A percentile compares a stretch with the other conserved stretches of the same genome.
Conservation (phyloP, 176 grass and related monocot genomes). For the Bonia amplexicaulis region DNA sequence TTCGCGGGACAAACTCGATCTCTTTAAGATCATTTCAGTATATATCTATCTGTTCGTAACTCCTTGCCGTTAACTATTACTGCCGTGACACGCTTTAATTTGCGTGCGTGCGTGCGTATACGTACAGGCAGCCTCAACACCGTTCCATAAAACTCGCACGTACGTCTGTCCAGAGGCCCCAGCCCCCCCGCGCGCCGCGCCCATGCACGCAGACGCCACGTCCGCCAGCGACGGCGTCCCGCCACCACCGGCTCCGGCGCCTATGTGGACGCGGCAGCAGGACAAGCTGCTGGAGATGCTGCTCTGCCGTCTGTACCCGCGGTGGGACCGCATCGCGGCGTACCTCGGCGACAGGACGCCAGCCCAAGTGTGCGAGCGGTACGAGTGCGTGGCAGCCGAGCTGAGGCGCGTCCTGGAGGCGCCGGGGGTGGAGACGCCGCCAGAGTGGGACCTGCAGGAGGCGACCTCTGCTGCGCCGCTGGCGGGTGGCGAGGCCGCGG, state of each 20-base stretch:
- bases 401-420: not conserved
- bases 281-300: constrained; percentile 41
- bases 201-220: not conserved
- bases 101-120: too few relatives aligned
- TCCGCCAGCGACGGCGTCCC: not conserved
- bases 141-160: not conserved
- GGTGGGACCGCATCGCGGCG: not conserved
- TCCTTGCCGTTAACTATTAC: not conserved
- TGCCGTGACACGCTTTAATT: too few relatives aligned
- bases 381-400: not conserved
- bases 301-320: not conserved
- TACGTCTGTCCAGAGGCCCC: not conserved
- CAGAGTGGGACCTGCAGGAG: not conserved
- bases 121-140: not conserved
- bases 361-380: not conserved
- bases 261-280: constrained; percentile 13
- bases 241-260: not conserved
- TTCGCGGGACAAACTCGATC: too few relatives aligned
- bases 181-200: not conserved
- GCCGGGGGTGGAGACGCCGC: constrained; percentile 1
- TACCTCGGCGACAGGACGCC: constrained; percentile 8
- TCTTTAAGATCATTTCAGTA: too few relatives aligned
- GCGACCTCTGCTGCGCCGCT: not conserved
- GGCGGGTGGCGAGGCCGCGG: not conserved
- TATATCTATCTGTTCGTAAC: not conserved